phyloP scores from a whole-genome alignment of 2,329 filamentous ascomycete species.

The Microcera coccophila region DNA sequence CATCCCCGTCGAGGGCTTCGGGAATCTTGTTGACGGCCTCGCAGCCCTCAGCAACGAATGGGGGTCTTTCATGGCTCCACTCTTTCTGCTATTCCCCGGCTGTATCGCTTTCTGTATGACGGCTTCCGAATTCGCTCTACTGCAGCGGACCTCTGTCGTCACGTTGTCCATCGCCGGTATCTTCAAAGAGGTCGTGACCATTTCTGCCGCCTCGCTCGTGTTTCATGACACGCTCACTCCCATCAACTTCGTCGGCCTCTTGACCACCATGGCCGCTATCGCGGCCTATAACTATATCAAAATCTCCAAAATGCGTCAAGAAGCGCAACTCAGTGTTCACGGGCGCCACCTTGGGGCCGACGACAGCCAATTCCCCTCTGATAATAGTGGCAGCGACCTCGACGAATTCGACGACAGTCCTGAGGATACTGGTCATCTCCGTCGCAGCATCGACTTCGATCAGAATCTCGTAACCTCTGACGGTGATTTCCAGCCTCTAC shows the following conservation, averaged over 20 bases:
- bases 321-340: slow-evolving; percentile 58
- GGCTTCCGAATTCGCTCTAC: slow-evolving; percentile 86
- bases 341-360: slow-evolving; percentile 35
- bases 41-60: slow-evolving; percentile 60
- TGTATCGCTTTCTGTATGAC: slow-evolving; percentile 95
- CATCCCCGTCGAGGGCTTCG: slow-evolving; percentile 78
- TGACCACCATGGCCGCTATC: slow-evolving; percentile 87
- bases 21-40: slow-evolving; percentile 63
- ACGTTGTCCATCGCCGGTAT: slow-evolving; percentile 96
- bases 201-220: slow-evolving; percentile 78
- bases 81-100: slow-evolving; percentile 84
- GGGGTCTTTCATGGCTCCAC: slow-evolving; percentile 61
- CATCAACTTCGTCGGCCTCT: slow-evolving; percentile 80
- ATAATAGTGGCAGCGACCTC: slow-evolving; percentile 37
- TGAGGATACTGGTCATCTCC: slow-evolving; percentile 46
- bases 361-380: slow-evolving; percentile 31
- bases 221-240: slow-evolving; percentile 85
- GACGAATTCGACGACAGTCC: slow-evolving; percentile 40
- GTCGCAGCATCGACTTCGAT: slow-evolving; percentile 34
- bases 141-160: slow-evolving; percentile 92
- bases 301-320: slow-evolving; percentile 78
- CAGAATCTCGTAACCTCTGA: slow-evolving; percentile 39
- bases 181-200: slow-evolving; percentile 98
- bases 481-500: slow-evolving; percentile 38
- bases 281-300: slow-evolving; percentile 92